Evolutionary conservation across 139 green algal species (phyloP), one percentile per base, ranked within the genome.

Genomic region (Edaphochlamys debaryana): DNA sequence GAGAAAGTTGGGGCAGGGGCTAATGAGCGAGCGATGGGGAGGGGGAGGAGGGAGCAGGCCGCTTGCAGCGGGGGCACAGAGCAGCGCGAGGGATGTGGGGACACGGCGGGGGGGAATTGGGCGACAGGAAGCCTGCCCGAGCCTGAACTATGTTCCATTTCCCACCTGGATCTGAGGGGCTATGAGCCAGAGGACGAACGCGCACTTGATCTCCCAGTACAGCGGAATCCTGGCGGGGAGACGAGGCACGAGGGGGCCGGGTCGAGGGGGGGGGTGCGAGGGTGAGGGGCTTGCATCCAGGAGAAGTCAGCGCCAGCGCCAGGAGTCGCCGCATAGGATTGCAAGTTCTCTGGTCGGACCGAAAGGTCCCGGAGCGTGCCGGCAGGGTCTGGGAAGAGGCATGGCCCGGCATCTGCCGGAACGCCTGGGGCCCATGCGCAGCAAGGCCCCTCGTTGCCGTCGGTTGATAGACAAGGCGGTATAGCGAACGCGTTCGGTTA

Each of bases 191-290:
- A 89, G 34, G 3, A 89, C 38, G 32, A 86, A 52, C 0, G 89
- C 63, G 27, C 89, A 34, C 71, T 90, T 87, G 25, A 84, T 62
- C 69, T 89, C 72, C 38, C 89, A 85, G 63, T 88, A 89, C 4
- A 89, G 73, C 4, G 86, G 86, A 15, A 90, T 76, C 86, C 79
- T 88, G 67, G 6, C 23, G 52, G 4, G 52, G 4, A 36, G n/a
- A 9, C 4, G 32, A 4, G 79, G 23, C 4, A 8, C 34, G 15
- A 20, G 4, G 29, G 4, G 11, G 30, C 6, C 6, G 30, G n/a
- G 30, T 11, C 8, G 11, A 15, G 48, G 48, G 48, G 48, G 48
- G 11, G 48, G 48, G 9, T 4, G 6, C 20, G 6, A 25, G 50
- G 8, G 50, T 22, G 7, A 58, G 6, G 8, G 6, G 8, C 6